Evolutionary conservation across 495 filamentous ascomycete genomes (phyloP), one percentile per base, ranked within the genome.

Genomic region (Daldinia bambusicola): DNA sequence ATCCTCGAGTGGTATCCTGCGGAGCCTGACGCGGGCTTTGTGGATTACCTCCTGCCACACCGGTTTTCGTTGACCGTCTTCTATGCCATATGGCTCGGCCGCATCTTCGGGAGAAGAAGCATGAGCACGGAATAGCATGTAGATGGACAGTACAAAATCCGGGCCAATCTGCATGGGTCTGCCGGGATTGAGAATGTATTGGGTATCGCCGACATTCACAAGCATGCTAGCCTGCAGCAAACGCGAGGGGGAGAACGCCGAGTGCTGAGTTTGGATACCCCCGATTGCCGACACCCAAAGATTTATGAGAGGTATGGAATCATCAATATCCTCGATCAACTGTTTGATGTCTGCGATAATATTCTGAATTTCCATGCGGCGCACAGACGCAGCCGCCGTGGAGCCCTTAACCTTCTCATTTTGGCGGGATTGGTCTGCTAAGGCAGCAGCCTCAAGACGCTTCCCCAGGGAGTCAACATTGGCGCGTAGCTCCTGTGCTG

Each of bases 31-130:
- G 48, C 89, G 86, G 20, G 93, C 93, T 80, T 98, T 99, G 80
- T 98, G 93, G 60, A 98, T 93, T 45, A 97, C 94, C 76, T 99
- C 96, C 74, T 98, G 96, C 96, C 95, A 98, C 0, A 94, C 94
- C 1, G 92, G 89, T 71, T 94, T 90, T 48, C 92, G 84, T 31
- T 84, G 83, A 1, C 77, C 77, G 34, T 82, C 81, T 36, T 80
- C 81, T n/a, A 84, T 18, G 0, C 83, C 83, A 43, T 85, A 85
- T 5, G 78, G 80, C n/a, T 74, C 75, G 10, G 72, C 73, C 0
- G 55, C 16, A 82, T 86, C 74, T 40, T 74, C 63, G 50, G 62
- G 18, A 7, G 76, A 72, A 34, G 78, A 72, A 34, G 78, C 79
- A 79, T 99, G 94, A 18, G 93, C 89, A 12, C 88, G 85, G 76